These are phyloP conservation scores for Lachancea kluyveri DNA, from an alignment of 805 yeast genomes.

Conservation along the genomic window DNA sequence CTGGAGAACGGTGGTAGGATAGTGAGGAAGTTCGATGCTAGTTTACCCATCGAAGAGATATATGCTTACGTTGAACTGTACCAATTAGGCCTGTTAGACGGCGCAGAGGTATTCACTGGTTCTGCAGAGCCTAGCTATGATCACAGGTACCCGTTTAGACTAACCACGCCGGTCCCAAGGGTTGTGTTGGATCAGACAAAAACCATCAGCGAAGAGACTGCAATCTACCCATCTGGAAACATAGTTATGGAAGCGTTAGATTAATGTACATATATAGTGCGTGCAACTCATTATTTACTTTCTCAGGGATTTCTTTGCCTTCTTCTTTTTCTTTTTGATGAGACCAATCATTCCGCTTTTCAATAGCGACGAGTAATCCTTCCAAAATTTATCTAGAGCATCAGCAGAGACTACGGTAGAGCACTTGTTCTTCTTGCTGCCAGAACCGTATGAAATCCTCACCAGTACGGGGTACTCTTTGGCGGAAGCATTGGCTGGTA, in stretches of 20 bases:
- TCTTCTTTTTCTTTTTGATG: slow-evolving; percentile 74
- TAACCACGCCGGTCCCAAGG: slow-evolving; percentile 55
- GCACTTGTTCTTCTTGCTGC: slow-evolving; percentile 43
- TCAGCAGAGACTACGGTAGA: slow-evolving; percentile 66
- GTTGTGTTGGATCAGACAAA: slow-evolving; percentile 33
- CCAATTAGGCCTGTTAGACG: slow-evolving; percentile 22
- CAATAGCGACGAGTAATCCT: slow-evolving; percentile 58
- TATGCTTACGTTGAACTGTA: slow-evolving; percentile 64
- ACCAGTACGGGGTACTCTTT: slow-evolving; percentile 56
- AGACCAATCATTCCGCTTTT: slow-evolving; percentile 71
- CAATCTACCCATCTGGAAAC: slow-evolving; percentile 61
- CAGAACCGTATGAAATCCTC: slow-evolving; percentile 40
- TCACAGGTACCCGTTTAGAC: slow-evolving; percentile 43
- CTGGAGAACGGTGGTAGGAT: slow-evolving; percentile 57
- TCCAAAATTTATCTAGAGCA: slow-evolving; percentile 69
- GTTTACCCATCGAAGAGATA: slow-evolving; percentile 50
- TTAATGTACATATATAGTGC: too few species aligned
- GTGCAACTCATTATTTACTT: not conserved
- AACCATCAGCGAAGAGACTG: slow-evolving; percentile 36
- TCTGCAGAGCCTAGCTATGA: slow-evolving; percentile 34
- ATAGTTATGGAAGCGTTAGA: slow-evolving; percentile 41
- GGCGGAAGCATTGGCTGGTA: slow-evolving; percentile 18
- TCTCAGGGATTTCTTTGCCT: slow-evolving; percentile 20
- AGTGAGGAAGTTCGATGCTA: slow-evolving; percentile 41
- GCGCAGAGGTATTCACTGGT: slow-evolving; percentile 18